These are phyloP conservation scores for peach (Prunus persica) DNA, from an alignment of 306 rosid species.

Conservation along the genomic window DNA sequence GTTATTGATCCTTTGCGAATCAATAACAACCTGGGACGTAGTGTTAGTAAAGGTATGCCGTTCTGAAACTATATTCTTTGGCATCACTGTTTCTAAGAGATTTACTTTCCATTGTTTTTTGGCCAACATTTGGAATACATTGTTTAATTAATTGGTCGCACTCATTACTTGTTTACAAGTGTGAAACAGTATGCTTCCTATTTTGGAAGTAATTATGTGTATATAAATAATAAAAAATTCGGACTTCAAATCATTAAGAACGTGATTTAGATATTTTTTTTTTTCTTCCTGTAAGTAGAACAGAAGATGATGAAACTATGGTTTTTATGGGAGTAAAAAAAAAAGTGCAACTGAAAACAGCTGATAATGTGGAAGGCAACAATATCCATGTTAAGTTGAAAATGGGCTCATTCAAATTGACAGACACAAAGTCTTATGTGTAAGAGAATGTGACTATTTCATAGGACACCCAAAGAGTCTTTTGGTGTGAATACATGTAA, in stretches of 20 bases:
- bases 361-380: conserved; percentile 4
- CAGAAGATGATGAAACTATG: background rate
- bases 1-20: conserved; percentile 96
- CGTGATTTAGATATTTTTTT: background rate
- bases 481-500: background rate
- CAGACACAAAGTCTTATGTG: background rate
- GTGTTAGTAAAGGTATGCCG: conserved; percentile 92
- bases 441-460: background rate
- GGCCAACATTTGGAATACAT: background rate
- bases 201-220: background rate
- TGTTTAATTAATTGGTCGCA: background rate
- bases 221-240: background rate
- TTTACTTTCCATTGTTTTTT: background rate
- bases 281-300: background rate
- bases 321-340: background rate
- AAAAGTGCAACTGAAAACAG: background rate
- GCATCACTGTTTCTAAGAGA: conserved; percentile 1
- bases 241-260: background rate
- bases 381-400: background rate
- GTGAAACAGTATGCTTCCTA: background rate
- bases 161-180: background rate
- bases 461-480: background rate
- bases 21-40: conserved; percentile 98
- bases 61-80: conserved; percentile 7
- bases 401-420: background rate